Conservation (phyloP, 2,329 filamentous ascomycete genomes). For the Aureobasidium sp. region DNA sequence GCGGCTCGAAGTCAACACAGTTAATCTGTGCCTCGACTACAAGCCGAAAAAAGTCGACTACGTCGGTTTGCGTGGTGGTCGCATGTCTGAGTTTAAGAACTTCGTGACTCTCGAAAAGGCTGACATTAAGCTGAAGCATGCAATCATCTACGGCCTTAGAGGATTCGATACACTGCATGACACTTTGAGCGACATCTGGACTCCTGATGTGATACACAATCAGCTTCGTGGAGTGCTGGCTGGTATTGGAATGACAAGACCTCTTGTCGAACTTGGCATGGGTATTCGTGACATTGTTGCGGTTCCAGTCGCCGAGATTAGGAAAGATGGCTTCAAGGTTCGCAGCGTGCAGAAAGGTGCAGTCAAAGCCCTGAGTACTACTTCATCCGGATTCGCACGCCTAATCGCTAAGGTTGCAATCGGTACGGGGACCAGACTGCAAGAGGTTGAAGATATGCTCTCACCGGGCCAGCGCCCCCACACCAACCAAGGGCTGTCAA, state of each 20-base stretch:
- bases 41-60: constrained; percentile 99
- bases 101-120: constrained; percentile 88
- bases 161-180: constrained; percentile 87
- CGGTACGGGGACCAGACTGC: constrained; percentile 86
- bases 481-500: constrained; percentile 30
- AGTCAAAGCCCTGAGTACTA: constrained; percentile 82
- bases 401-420: constrained; percentile 90
- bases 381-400: constrained; percentile 88
- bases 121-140: constrained; percentile 76
- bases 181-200: constrained; percentile 93
- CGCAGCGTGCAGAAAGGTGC: constrained; percentile 90
- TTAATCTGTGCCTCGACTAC: constrained; percentile 85
- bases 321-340: constrained; percentile 86
- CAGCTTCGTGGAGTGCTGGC: constrained; percentile 85
- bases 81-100: constrained; percentile 98
- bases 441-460: constrained; percentile 79
- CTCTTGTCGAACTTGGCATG: constrained; percentile 82
- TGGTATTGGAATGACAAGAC: constrained; percentile 82
- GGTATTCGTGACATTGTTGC: constrained; percentile 82
- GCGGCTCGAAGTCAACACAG: constrained; percentile 75
- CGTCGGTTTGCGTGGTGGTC: constrained; percentile 80
- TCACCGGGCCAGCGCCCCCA: constrained; percentile 33
- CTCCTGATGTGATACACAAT: constrained; percentile 80
- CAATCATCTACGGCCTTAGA: constrained; percentile 84
- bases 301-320: constrained; percentile 85